Percentiles rank a stretch among this genome's conserved stretches.
These are phyloP conservation scores for Aspergillaceae sp. DNA, from an alignment of 2,329 filamentous ascomycete genomes.

Conservation along the genomic window DNA sequence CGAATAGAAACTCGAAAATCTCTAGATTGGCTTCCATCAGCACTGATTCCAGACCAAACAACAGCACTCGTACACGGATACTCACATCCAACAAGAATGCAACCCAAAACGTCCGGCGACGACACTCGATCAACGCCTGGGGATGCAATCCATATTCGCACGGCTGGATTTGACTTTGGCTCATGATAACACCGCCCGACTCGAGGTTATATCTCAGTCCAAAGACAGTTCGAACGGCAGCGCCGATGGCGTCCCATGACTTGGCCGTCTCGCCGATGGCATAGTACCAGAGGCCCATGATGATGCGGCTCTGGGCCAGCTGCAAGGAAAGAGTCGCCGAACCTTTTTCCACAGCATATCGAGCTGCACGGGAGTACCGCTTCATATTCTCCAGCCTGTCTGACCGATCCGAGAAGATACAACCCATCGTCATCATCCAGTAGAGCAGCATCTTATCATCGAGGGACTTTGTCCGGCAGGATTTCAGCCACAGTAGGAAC, in stretches of 20 bases:
- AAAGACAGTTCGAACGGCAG: constrained; percentile 52
- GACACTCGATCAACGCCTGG: constrained; percentile 55
- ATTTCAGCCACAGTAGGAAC: constrained; percentile 49
- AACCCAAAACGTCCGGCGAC: constrained; percentile 64
- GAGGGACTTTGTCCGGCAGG: constrained; percentile 39
- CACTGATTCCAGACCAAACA: neutral
- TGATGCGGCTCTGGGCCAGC: constrained; percentile 57
- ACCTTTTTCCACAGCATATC: constrained; percentile 47
- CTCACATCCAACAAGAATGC: constrained; percentile 59
- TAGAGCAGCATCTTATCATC: constrained; percentile 55
- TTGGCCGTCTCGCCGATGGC: constrained; percentile 51
- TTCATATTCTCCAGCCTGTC: constrained; percentile 40
- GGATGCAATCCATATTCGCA: constrained; percentile 52
- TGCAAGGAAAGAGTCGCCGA: constrained; percentile 51
- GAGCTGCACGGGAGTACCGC: constrained; percentile 47
- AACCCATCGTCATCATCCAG: constrained; percentile 50
- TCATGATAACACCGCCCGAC: constrained; percentile 39
- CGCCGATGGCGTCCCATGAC: constrained; percentile 56
- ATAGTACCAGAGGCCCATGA: constrained; percentile 59
- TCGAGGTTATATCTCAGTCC: constrained; percentile 58
- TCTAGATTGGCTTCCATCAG: constrained; percentile 25
- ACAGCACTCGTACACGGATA: constrained; percentile 5
- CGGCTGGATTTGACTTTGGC: constrained; percentile 28
- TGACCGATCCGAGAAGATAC: constrained; percentile 44
- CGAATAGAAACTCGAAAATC: constrained; percentile 53